phyloP scores from a whole-genome alignment of 2,329 filamentous ascomycete genomes.

The Fusarium lateritium region DNA sequence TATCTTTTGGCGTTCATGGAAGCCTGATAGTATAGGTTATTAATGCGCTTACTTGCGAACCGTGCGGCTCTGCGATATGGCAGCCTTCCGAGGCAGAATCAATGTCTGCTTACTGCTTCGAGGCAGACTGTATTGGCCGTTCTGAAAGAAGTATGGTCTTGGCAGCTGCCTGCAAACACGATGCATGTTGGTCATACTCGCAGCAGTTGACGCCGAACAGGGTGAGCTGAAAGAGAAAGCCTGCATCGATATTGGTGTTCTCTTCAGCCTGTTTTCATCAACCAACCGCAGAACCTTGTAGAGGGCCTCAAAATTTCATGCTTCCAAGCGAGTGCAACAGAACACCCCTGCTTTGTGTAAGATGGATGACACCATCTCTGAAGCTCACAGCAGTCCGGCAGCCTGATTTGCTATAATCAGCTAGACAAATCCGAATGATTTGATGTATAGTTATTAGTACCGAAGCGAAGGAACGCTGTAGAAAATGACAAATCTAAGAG shows the following conservation, averaged over 20 bases:
- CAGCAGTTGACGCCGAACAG: background rate
- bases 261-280: background rate
- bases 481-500: no score
- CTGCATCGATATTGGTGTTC: background rate
- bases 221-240: background rate
- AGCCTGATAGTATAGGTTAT: background rate
- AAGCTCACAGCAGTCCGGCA: background rate
- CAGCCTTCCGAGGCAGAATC: conserved; percentile 8
- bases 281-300: background rate
- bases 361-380: background rate
- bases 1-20: background rate
- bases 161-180: background rate
- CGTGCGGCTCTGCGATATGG: background rate
- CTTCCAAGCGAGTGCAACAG: background rate
- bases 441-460: no score
- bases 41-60: background rate
- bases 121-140: no score
- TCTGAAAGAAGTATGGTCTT: background rate
- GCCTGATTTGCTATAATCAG: background rate
- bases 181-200: background rate
- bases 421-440: background rate
- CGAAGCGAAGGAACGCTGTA: background rate
- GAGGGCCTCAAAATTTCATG: conserved; percentile 10
- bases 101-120: background rate
- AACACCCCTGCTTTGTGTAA: background rate